Evolutionary conservation across 257 asterid species (phyloP).

Genomic region (Solanum clarkiae): DNA sequence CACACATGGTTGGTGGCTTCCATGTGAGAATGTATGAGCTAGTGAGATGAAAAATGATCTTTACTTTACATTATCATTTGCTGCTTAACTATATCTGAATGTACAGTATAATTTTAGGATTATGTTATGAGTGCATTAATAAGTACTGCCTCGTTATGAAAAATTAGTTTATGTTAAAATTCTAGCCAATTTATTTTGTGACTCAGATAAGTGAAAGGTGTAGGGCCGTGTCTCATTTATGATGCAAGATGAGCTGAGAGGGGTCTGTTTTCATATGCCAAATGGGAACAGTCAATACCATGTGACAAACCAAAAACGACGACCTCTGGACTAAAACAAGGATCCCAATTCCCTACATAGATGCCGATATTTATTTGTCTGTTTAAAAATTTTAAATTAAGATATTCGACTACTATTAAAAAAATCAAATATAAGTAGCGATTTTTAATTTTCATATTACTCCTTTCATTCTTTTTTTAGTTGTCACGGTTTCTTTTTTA

Average conservation of each 20-base stretch:
- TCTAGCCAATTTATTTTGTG: background rate
- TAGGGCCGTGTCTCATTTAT: background rate
- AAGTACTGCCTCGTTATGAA: background rate
- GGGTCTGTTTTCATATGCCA: background rate
- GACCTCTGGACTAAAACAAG: background rate
- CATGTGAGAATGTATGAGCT: slow-evolving; percentile 11
- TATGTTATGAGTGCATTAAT: background rate
- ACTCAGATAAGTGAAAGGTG: background rate
- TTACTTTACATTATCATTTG: background rate
- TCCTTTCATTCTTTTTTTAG: too few species aligned
- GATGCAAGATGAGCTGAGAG: background rate
- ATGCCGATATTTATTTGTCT: too few species aligned
- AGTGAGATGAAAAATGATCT: background rate
- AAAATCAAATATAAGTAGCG: too few species aligned
- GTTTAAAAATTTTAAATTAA: too few species aligned
- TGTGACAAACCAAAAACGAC: background rate
- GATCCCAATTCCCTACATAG: background rate
- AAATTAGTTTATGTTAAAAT: background rate
- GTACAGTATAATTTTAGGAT: background rate
- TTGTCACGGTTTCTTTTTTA: too few species aligned
- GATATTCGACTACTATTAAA: too few species aligned
- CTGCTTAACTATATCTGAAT: background rate
- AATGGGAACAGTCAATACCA: background rate
- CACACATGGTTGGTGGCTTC: slow-evolving; percentile 57
- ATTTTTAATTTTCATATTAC: too few species aligned